Base-by-base conservation (phyloP, 2,329 filamentous ascomycete genomes). In the Hypoxylon sp. region DNA sequence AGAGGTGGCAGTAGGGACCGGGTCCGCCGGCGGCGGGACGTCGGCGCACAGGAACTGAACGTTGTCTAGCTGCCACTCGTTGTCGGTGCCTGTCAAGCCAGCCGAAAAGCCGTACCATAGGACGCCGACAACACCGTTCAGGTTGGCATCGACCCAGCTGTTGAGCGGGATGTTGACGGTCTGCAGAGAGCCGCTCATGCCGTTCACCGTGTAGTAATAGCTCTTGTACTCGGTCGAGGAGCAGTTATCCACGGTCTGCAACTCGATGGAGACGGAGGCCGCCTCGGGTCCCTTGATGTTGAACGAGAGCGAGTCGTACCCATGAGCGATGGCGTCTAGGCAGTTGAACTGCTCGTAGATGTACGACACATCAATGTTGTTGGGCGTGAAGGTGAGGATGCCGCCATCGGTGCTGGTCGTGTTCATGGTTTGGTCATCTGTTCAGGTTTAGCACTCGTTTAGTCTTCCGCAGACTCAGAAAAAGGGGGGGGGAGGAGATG, bases 101-200 rank as follows among this genome's bases (percentile, higher is more conserved):
- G 72, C 71, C 5, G 75, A 76, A 62, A 76, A 77, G 25, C 73
- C 73, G 52, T 67, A 77, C 74, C 74, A 77, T 12, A 85, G 78
- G 41, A 86, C 71, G 2, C 79, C 81, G 21, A 79, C 78, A 25
- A 85, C 74, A 6, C 83, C 84, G 64, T 85, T 78, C 50, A 81
- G 76, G 67, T 85, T 86, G 21, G 84, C 84, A 3, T 80, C 81
- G 1, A 78, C 59, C 73, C 85, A 88, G 39, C 78, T 80, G 54
- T 77, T 81, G 25, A 87, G 74, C 2, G 84, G 84, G 19, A 88
- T 70, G 5, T 79, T 85, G 61, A 87, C 71, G 4, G 82, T 84
- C 74, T 87, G 82, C 2, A 79, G 79, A 16, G 75, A 72, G 25
- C 84, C 85, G 5, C 82, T 86, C 52, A 88, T 71, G 21, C 81